Evolutionary conservation across 2,329 filamentous ascomycete species (phyloP).

Genomic region (Cephalotrichum gorgonifer): DNA sequence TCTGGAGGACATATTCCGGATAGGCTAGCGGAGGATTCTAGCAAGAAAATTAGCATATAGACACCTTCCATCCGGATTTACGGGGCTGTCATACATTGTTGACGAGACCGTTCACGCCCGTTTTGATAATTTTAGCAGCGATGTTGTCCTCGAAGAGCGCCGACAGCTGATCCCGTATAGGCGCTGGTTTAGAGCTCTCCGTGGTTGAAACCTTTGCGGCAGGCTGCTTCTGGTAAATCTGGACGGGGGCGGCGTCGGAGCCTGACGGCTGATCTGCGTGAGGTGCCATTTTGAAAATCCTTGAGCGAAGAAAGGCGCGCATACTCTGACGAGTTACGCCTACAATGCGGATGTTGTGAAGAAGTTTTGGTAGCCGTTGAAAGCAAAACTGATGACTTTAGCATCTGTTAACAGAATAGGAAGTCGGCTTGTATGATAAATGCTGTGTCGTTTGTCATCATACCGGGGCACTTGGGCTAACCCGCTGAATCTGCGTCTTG

Average conservation of each 20-base stretch:
- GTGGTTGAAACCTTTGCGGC: neutral
- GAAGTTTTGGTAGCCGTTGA: neutral
- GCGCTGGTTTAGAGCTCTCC: neutral
- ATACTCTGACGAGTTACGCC: neutral
- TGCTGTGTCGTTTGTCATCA: neutral
- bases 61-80: too few relatives aligned
- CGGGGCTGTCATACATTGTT: neutral
- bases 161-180: neutral
- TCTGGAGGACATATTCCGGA: conserved; percentile 12
- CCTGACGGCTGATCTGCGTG: neutral
- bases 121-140: neutral
- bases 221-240: neutral
- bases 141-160: neutral
- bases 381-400: neutral
- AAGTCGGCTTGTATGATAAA: neutral
- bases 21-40: conserved; percentile 9
- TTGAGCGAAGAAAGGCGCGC: neutral
- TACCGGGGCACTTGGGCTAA: neutral
- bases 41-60: neutral
- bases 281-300: neutral
- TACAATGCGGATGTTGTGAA: neutral
- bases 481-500: neutral
- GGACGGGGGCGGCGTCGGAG: neutral
- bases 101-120: neutral
- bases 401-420: neutral